phyloP scores from a whole-genome alignment of 2,329 filamentous ascomycete genomes.

The Aspergillus cejpii region DNA sequence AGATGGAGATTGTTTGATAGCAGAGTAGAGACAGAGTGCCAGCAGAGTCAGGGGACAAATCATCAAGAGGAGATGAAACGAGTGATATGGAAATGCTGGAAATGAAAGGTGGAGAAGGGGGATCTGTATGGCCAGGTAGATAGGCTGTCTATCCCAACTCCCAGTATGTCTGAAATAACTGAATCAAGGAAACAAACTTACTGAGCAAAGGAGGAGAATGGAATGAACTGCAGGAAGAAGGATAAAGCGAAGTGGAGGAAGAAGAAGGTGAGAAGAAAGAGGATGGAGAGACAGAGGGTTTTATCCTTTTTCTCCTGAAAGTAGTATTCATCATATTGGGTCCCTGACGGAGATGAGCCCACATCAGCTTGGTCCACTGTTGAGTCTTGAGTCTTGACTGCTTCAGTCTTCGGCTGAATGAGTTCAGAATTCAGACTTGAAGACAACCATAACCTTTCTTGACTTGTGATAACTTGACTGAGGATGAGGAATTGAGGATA shows the following conservation, averaged over 20 bases:
- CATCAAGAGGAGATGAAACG: constrained; percentile 3
- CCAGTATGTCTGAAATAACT: not conserved
- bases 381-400: no score
- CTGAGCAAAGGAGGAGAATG: constrained; percentile 15
- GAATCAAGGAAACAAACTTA: constrained; percentile 9
- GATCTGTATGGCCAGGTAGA: not conserved
- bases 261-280: constrained; percentile 17
- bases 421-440: no score
- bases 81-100: not conserved
- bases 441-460: no score
- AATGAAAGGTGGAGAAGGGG: constrained; percentile 1
- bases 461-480: no score
- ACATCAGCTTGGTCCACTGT: not conserved
- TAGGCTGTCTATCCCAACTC: not conserved
- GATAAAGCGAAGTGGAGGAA: constrained; percentile 23
- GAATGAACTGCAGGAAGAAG: constrained; percentile 29
- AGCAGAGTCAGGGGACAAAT: constrained; percentile 8
- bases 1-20: constrained; percentile 15
- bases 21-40: constrained; percentile 8
- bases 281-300: constrained; percentile 13
- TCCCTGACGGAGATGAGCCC: constrained; percentile 1
- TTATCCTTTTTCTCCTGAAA: constrained; percentile 4
- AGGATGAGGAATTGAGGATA: no score
- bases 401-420: no score
- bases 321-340: not conserved